Evolutionary conservation across 139 green algal species (phyloP), one percentile per base, ranked within the genome.

Genomic region (Chlamydomonas asymmetrica): DNA sequence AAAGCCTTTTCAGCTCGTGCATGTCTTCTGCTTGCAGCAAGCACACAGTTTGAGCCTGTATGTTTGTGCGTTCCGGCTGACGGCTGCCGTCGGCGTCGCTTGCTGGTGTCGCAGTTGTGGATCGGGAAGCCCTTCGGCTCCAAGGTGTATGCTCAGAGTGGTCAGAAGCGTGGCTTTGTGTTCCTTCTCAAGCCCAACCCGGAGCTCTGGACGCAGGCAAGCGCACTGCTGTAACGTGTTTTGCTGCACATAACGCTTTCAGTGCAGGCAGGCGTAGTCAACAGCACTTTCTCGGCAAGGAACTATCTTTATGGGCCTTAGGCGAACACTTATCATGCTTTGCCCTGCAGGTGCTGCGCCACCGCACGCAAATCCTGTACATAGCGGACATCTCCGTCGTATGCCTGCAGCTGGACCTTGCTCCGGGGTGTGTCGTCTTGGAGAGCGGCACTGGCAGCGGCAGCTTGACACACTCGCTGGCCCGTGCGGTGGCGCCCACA

Each of bases 151-250:
- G 71, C 83, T 37, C 85, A 80, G 71, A 25, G 32, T 18, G 69
- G 74, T 7, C 57, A 56, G 20, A 41, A 31, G 1, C 29, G 32
- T 18, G 91, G 90, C 18, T 97, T 85, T 80, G 74, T 97, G 18
- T 87, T 92, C 63, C 75, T 98, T 25, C 84, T 98, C 63, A 84
- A 82, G 0, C 92, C 91, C 37, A 97, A 92, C 2, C 86, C 92
- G 1, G 94, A 98, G 84, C 88, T 98, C 1, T 98, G 95, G 95
- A 98, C 94, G 20, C 78, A n/a, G n/a, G n/a, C n/a, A n/a, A n/a
- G n/a, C n/a, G n/a, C n/a, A n/a, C n/a, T n/a, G n/a, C n/a, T n/a
- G n/a, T n/a, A n/a, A n/a, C n/a, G n/a, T n/a, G n/a, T n/a, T n/a
- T n/a, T n/a, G n/a, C n/a, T n/a, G n/a, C n/a, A n/a, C n/a, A n/a